Base-by-base conservation (phyloP, 108 stramenopile species). In the Cyclotella kingstonii region DNA sequence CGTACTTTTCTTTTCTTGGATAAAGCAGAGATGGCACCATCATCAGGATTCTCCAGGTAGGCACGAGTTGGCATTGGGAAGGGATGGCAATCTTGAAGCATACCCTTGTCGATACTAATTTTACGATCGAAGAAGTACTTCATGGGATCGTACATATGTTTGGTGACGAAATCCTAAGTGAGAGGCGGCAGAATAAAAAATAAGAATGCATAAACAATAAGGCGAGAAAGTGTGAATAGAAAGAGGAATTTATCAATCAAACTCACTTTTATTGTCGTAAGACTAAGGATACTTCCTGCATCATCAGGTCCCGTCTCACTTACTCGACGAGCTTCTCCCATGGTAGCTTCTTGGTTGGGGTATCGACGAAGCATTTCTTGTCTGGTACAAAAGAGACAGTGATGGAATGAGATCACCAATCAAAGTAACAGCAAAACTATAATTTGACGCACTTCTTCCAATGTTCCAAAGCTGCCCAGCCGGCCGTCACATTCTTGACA, bases 81-180 rank as follows among this genome's bases (percentile, higher is more conserved):
- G 4, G 73, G 73, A 11, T 60, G 40, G 38, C 64, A 59, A 49
- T 75, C 73, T 40, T 66, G 49, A 18, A 75, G 51, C 73, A 75
- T 63, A 31, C 60, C 65, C 41, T 59, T 30, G 8, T 65, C 65
- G 38, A 66, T 66, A 46, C 60, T 59, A 51, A 75, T 63, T 62
- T 75, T 75, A 28, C 73, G 73, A 56, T 75, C 73, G 47, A 75
- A 75, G 54, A 75, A 66, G 46, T 75, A 75, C 53, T 73, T 73
- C 63, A 64, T 49, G 10, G 71, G 71, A 40, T 73, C 56, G 46
- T 73, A 73, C 62, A 73, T 63, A 51, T 73, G 71, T 36, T 73
- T 42, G 0, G 71, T 73, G 56, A 73, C 49, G 42, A 73, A 73
- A 36, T 68, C 67, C 67, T 68, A 4, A 23, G 25, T 5, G 23